These are phyloP conservation scores for Candida caryicola DNA, from an alignment of 805 yeast species.

Conservation along the genomic window DNA sequence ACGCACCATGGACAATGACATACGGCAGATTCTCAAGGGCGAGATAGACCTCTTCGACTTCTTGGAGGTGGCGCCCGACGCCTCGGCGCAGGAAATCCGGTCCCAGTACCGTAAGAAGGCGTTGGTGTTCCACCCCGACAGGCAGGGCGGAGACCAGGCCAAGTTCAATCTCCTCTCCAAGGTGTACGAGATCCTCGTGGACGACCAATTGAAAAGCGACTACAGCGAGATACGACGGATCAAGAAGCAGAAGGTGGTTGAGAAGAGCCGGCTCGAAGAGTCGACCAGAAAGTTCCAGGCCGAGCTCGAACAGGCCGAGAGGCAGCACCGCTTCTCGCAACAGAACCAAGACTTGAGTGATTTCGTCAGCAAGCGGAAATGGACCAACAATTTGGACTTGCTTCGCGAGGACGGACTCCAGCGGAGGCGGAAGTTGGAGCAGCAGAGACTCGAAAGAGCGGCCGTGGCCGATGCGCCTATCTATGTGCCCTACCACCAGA, in stretches of 20 bases:
- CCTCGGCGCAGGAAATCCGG: slow-evolving; percentile 23
- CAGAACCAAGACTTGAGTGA: slow-evolving; percentile 3
- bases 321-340: slow-evolving; percentile 9
- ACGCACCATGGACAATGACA: slow-evolving; percentile 4
- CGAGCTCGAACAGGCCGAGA: slow-evolving; percentile 26
- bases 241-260: slow-evolving; percentile 9
- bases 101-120: slow-evolving; percentile 34
- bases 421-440: slow-evolving; percentile 24
- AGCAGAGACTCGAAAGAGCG: not conserved
- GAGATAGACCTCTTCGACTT: slow-evolving; percentile 27
- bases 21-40: slow-evolving; percentile 18
- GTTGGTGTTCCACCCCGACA: slow-evolving; percentile 41
- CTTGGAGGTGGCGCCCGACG: slow-evolving; percentile 21
- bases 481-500: slow-evolving; percentile 20
- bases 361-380: slow-evolving; percentile 3
- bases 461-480: not conserved
- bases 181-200: slow-evolving; percentile 30
- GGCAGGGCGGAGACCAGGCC: slow-evolving; percentile 19
- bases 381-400: slow-evolving; percentile 13
- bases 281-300: slow-evolving; percentile 26
- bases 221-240: slow-evolving; percentile 29
- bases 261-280: slow-evolving; percentile 16
- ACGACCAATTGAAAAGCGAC: slow-evolving; percentile 20
- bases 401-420: slow-evolving; percentile 27
- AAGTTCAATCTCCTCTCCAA: slow-evolving; percentile 31